phyloP scores from a whole-genome alignment of 805 yeast species.

The Candida caryicola region DNA sequence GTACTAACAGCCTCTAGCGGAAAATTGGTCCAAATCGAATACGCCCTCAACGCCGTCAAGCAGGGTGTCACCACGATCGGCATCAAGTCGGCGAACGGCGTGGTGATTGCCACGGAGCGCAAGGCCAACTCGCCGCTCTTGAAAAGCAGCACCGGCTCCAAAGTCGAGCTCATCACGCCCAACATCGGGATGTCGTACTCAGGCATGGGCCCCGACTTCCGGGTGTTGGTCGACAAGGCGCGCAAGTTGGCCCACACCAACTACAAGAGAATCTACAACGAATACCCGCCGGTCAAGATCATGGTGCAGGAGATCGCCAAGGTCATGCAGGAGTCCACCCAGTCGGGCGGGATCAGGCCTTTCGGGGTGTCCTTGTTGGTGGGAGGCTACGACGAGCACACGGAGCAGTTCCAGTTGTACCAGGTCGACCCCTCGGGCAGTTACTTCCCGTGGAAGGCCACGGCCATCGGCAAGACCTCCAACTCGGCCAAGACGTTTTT shows the following conservation, averaged over 20 bases:
- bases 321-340: constrained; percentile 98
- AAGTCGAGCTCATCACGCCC: constrained; percentile 84
- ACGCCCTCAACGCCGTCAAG: constrained; percentile 94
- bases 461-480: constrained; percentile 96
- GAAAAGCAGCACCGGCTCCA: constrained; percentile 69
- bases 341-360: constrained; percentile 98
- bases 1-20: constrained; percentile 57
- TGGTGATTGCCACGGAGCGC: constrained; percentile 95
- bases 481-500: constrained; percentile 94
- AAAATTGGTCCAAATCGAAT: constrained; percentile 94
- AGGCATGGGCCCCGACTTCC: constrained; percentile 98
- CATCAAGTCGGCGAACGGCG: constrained; percentile 89
- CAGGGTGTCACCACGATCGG: constrained; percentile 98
- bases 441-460: constrained; percentile 98
- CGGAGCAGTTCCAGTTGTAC: constrained; percentile 69
- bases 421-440: constrained; percentile 99
- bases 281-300: constrained; percentile 94
- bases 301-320: constrained; percentile 93
- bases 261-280: constrained; percentile 91
- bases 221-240: constrained; percentile 90
- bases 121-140: constrained; percentile 78
- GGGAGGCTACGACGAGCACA: constrained; percentile 87
- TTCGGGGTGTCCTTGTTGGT: constrained; percentile 92
- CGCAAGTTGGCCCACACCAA: constrained; percentile 90
- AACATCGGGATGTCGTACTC: constrained; percentile 95